phyloP scores from a whole-genome alignment of 768 basidiomycete genomes.

The Rhizopogon vulgaris region DNA sequence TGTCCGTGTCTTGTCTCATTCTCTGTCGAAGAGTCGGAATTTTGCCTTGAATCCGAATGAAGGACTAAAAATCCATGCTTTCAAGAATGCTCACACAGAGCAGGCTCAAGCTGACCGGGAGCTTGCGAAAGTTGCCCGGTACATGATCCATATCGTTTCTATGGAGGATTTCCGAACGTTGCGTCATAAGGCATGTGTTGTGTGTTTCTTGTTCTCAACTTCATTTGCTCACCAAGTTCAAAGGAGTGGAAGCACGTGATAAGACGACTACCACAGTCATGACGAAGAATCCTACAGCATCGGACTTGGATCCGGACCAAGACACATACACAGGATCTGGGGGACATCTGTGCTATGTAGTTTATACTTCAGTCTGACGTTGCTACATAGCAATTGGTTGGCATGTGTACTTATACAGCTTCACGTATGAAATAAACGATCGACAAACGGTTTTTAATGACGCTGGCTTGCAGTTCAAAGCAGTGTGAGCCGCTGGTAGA shows the following conservation, averaged over 20 bases:
- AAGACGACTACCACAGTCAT: conserved; percentile 16
- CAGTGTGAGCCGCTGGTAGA: no score
- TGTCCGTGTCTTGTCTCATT: neutral
- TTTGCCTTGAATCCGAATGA: conserved; percentile 83
- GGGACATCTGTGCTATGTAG: no score
- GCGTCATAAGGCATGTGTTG: conserved; percentile 54
- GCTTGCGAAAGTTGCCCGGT: conserved; percentile 55
- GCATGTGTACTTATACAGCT: no score
- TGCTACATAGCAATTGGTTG: no score
- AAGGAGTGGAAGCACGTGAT: conserved; percentile 30
- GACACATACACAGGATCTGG: no score
- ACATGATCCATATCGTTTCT: conserved; percentile 58
- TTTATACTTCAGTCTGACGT: no score
- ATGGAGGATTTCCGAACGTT: conserved; percentile 57
- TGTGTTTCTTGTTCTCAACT: neutral
- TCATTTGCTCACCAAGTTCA: neutral
- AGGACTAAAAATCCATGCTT: conserved; percentile 79
- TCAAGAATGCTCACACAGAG: conserved; percentile 68
- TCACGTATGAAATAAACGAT: no score
- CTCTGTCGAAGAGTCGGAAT: conserved; percentile 54
- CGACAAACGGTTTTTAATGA: no score
- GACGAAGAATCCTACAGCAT: neutral
- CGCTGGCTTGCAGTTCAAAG: no score
- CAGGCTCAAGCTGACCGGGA: conserved; percentile 64
- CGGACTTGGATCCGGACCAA: neutral